Percentiles rank a stretch among this genome's conserved stretches.
Conservation (phyloP, 2,329 filamentous ascomycete genomes). For the Pseudohalonectria lignicola region DNA sequence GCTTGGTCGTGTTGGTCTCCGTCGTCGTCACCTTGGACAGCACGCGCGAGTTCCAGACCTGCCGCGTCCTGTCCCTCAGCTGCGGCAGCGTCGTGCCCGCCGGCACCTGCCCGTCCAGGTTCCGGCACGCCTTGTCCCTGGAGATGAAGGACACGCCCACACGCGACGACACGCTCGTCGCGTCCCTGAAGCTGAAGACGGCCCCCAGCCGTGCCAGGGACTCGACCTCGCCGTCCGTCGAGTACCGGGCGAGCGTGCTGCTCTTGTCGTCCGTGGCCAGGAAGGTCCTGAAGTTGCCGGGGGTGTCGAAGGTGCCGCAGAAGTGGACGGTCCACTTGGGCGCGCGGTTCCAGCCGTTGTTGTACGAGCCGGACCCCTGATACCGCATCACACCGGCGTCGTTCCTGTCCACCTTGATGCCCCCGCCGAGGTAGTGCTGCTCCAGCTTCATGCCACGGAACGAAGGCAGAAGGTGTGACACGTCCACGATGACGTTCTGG, state of each 20-base stretch:
- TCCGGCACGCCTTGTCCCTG: conserved; percentile 44
- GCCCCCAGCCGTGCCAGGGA: conserved; percentile 31
- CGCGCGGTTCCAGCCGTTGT: conserved; percentile 56
- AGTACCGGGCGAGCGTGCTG: conserved; percentile 19
- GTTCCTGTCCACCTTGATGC: conserved; percentile 37
- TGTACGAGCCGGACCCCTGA: conserved; percentile 48
- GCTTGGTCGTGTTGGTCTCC: conserved; percentile 39
- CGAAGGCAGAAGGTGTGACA: conserved; percentile 55
- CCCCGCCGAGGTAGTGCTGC: conserved; percentile 52
- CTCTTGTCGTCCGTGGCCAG: conserved; percentile 21
- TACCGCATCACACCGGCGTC: conserved; percentile 32
- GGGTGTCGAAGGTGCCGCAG: conserved; percentile 44
- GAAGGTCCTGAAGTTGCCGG: conserved; percentile 29
- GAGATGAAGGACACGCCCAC: conserved; percentile 64
- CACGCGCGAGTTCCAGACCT: conserved; percentile 49
- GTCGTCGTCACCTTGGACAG: conserved; percentile 53
- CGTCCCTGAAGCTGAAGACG: conserved; percentile 41
- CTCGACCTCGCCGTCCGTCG: conserved; percentile 17
- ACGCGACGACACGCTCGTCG: conserved; percentile 36
- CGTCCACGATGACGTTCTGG: conserved; percentile 47
- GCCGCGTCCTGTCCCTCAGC: conserved; percentile 34
- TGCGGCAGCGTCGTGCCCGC: conserved; percentile 25
- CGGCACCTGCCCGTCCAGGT: conserved; percentile 45
- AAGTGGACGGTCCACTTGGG: conserved; percentile 53
- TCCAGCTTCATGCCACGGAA: conserved; percentile 48